Conservation (phyloP, 176 grass and related monocot species). For the Eragrostis curvula region DNA sequence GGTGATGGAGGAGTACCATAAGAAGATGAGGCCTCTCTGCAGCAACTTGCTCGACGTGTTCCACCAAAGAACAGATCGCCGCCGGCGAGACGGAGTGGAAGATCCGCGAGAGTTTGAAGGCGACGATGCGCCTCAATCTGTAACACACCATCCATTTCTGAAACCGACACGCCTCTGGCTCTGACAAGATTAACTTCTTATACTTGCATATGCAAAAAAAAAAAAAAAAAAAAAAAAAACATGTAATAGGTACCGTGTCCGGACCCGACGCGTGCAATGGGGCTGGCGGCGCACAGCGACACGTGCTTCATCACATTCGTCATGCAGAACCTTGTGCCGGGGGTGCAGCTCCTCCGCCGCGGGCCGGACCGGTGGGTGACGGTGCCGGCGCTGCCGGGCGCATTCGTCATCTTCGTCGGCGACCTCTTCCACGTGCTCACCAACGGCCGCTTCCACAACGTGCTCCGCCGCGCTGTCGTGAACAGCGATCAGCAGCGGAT, state of each 20-base stretch:
- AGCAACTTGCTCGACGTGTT: conserved; percentile 45
- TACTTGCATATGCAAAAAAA: too few relatives aligned
- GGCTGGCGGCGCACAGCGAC: conserved; percentile 67
- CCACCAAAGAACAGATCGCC: conserved; percentile 45
- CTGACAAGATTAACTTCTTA: too few relatives aligned
- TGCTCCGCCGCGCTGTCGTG: conserved; percentile 61
- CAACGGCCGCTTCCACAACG: conserved; percentile 59
- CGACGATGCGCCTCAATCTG: conserved; percentile 49
- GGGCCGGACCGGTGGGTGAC: conserved; percentile 58
- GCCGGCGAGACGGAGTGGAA: conserved; percentile 22
- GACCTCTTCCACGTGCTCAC: conserved; percentile 67
- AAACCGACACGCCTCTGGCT: too few relatives aligned
- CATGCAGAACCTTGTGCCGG: conserved; percentile 51
- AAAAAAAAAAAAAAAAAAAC: too few relatives aligned
- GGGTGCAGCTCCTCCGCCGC: conserved; percentile 59
- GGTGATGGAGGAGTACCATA: conserved; percentile 66
- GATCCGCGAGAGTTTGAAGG: conserved; percentile 23
- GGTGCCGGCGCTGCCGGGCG: conserved; percentile 42
- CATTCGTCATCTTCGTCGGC: conserved; percentile 49
- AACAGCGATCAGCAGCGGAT: conserved; percentile 44
- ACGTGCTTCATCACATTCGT: conserved; percentile 64
- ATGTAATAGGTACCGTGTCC: conserved; percentile 68
- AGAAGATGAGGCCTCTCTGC: conserved; percentile 48
- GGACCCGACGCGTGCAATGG: conserved; percentile 59
- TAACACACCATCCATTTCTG: too few relatives aligned